phyloP scores from a whole-genome alignment of 768 basidiomycete genomes.

The Pleurotus tuber-regium region DNA sequence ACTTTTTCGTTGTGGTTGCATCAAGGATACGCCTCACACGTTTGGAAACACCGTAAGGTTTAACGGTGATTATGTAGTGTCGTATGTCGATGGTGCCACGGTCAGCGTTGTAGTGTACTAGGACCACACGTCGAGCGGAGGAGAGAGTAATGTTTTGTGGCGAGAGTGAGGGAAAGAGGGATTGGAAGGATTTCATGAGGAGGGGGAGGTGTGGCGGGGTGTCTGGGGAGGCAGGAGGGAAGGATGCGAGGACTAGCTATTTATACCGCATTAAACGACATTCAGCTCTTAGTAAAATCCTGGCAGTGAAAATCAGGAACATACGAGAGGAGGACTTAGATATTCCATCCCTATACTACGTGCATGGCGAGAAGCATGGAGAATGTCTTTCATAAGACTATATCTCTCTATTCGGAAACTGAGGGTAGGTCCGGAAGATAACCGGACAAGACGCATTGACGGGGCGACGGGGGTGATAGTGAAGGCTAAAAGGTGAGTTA shows the following conservation, averaged over 20 bases:
- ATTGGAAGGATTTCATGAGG: slow-evolving; percentile 94
- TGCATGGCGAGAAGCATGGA: slow-evolving; percentile 62
- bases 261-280: too few relatives aligned
- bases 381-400: slow-evolving; percentile 83
- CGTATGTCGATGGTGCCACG: slow-evolving; percentile 88
- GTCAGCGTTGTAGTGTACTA: slow-evolving; percentile 87
- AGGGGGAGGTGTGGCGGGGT: slow-evolving; percentile 85
- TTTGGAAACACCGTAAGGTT: slow-evolving; percentile 90
- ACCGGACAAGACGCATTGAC: slow-evolving; percentile 79
- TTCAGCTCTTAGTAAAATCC: not conserved
- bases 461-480: slow-evolving; percentile 85
- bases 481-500: slow-evolving; percentile 92
- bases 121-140: slow-evolving; percentile 90
- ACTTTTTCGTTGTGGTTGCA: slow-evolving; percentile 35
- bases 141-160: slow-evolving; percentile 78
- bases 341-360: slow-evolving; percentile 86
- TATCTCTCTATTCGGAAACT: slow-evolving; percentile 93
- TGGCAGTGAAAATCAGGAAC: slow-evolving; percentile 22
- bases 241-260: slow-evolving; percentile 91
- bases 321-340: slow-evolving; percentile 85
- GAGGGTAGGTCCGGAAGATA: slow-evolving; percentile 90
- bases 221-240: slow-evolving; percentile 67
- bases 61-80: slow-evolving; percentile 94
- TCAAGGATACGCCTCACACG: slow-evolving; percentile 87
- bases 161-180: slow-evolving; percentile 90